Evolutionary conservation across 768 basidiomycete genomes (phyloP), one percentile per base, ranked within the genome.

Genomic region (Strobilomyces echinocephalus): DNA sequence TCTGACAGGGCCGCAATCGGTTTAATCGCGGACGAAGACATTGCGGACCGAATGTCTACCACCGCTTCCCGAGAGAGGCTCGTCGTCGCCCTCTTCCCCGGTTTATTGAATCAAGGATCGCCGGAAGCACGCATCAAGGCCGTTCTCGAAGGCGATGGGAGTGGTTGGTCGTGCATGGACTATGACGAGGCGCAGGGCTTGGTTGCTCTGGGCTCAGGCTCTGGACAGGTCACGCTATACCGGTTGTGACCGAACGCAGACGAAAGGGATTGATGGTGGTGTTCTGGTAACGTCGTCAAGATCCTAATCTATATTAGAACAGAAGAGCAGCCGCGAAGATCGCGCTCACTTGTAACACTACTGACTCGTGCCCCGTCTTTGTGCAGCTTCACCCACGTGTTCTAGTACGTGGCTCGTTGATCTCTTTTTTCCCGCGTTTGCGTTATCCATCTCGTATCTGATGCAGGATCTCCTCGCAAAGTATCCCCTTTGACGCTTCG

Each of bases 131-230:
- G 61, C 54, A 58, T 66, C 55, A 61, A 68, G 53, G 67, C 62
- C 26, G 55, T 75, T n/a, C 70, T 59, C 5, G 65, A 74, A 56
- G 72, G 75, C 54, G 43, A 52, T 2, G 60, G 58, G 24, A 48
- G 31, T 8, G 36, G 50, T 8, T 85, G 83, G 84, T 76, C 77
- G 4, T 72, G 80, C 42, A 60, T 85, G 54, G 84, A 83, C 64
- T 85, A 85, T 58, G 81, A 83, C 50, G 84, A 85, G 63, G 73
- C 72, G 36, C 59, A 68, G 42, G 84, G 84, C 5, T 69, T 78
- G 54, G 68, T 85, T 49, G 82, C 72, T 7, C 56, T 85, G 20
- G 82, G 79, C 5, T 76, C 79, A 38, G 74, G 72, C 50, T 73
- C 70, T 53, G 84, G 84, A 15, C 53, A 63, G 41, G 70, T 83